Base-by-base conservation (phyloP, 192 early-diverging fungal genomes). In the Umbelopsis isabellina region DNA sequence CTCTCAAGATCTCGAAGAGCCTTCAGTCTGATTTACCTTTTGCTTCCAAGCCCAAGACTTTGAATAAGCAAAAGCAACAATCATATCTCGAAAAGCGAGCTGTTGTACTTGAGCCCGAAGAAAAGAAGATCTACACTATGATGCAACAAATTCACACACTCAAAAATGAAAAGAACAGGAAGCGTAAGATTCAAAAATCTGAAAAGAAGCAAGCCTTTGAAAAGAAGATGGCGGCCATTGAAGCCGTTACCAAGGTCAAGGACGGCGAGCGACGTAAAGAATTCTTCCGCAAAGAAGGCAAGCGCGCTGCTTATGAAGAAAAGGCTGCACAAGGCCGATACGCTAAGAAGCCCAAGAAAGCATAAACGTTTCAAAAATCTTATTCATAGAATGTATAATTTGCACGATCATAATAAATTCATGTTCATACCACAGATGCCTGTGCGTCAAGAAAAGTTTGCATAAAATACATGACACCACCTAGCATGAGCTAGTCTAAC, bases 31-130 rank as follows among this genome's bases (percentile, higher is more conserved):
- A 87, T 35, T 82, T 98, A 71, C 97, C 96, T 35, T 98, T 97
- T 79, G 92, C 92, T 30, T 87, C 89, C 61, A 95, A 93, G 79
- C 94, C 93, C 68, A 98, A 98, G 85, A 21, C 85, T 22, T 47
- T 83, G 22, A 61, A 75, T 6, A 81, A 87, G 55, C 83, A 82
- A 53, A 84, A 81, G 52, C 82, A 85, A 49, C 80, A 74, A 25
- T 73, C 83, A 3, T 84, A 85, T 48, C 18, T 89, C 20, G 76
- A 84, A 58, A 86, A 87, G 23, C 91, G 94, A 22, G 97, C 95
- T 0, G 95, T 98, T 25, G 89, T 98, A 30, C 69, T 95, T 67
- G 95, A 98, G 77, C 90, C 95, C 27, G 88, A 96, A 72, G 97
- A 98, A 79, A 92, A 91, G 85, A 92, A 92, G 81, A 89, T 97